Conservation (phyloP, 192 early-diverging fungal species). For the Rhizoclosmatium globosum region DNA sequence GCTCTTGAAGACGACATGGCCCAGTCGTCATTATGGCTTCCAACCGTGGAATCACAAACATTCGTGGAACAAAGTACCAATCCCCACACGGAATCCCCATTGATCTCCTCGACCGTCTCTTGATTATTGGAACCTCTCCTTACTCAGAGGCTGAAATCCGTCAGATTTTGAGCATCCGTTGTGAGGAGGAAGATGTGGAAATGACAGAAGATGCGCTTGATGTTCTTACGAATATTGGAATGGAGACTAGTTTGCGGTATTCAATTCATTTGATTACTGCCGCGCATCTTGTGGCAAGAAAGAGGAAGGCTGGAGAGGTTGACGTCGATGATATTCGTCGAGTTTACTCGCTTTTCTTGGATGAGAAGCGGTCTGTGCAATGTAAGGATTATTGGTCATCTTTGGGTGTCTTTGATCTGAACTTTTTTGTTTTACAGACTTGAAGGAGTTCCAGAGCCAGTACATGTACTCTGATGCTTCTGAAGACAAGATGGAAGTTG, state of each 20-base stretch:
- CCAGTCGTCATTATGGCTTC: constrained; percentile 99
- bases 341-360: constrained; percentile 94
- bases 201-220: constrained; percentile 96
- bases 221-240: constrained; percentile 89
- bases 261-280: constrained; percentile 98
- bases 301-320: constrained; percentile 87
- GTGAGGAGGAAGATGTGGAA: constrained; percentile 85
- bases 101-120: constrained; percentile 92
- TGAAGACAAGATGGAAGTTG: constrained; percentile 38
- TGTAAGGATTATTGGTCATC: constrained; percentile 48
- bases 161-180: constrained; percentile 89
- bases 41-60: constrained; percentile 94
- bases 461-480: constrained; percentile 83
- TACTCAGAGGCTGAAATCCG: constrained; percentile 87
- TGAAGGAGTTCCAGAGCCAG: constrained; percentile 94
- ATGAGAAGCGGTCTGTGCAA: constrained; percentile 95
- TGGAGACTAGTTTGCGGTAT: constrained; percentile 94
- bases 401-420: not conserved
- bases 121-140: constrained; percentile 92
- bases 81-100: constrained; percentile 97
- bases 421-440: constrained; percentile 48
- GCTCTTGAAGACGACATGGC: constrained; percentile 97
- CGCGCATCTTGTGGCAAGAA: constrained; percentile 86
- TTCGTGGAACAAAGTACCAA: constrained; percentile 95
- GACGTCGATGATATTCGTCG: constrained; percentile 95